These are phyloP conservation scores for Nigrograna mackinnonii DNA, from an alignment of 2,329 filamentous ascomycete genomes.

Conservation along the genomic window DNA sequence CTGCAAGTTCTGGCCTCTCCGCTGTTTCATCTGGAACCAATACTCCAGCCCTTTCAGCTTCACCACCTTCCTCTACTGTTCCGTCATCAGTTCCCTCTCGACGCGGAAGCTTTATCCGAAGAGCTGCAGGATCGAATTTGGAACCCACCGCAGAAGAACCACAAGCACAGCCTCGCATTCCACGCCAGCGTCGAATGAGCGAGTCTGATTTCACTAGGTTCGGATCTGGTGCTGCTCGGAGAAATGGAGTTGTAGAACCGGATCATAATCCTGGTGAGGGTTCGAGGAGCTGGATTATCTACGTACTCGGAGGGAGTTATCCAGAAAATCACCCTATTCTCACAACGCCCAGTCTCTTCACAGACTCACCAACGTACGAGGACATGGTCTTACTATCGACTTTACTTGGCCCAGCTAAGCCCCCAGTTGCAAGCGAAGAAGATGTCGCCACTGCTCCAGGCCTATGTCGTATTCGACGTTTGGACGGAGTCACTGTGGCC, in stretches of 20 bases:
- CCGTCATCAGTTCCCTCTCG: conserved; percentile 40
- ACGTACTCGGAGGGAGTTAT: conserved; percentile 71
- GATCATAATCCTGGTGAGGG: conserved; percentile 59
- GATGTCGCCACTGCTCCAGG: conserved; percentile 67
- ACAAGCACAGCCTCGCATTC: conserved; percentile 41
- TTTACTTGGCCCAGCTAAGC: conserved; percentile 68
- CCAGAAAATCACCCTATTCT: conserved; percentile 72
- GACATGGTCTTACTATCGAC: conserved; percentile 73
- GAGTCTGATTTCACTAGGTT: conserved; percentile 65
- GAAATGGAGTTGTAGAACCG: conserved; percentile 65
- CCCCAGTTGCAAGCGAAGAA: conserved; percentile 67
- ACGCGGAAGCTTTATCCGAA: conserved; percentile 44
- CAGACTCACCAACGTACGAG: conserved; percentile 72
- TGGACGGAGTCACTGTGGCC: conserved; percentile 47
- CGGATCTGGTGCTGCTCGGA: conserved; percentile 63
- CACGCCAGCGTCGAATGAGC: conserved; percentile 59
- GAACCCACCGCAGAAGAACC: conserved; percentile 48
- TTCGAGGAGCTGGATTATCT: conserved; percentile 72
- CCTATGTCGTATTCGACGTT: conserved; percentile 57
- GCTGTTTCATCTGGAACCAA: conserved; percentile 57
- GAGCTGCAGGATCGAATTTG: conserved; percentile 42
- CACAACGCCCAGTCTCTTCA: conserved; percentile 71
- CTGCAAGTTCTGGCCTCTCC: conserved; percentile 61
- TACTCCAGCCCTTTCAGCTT: conserved; percentile 36
- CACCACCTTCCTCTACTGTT: conserved; percentile 37